A percentile compares a stretch with the other conserved stretches of the same genome.
Evolutionary conservation across 495 filamentous ascomycete species (phyloP).

Genomic region (Talaromyces proteolyticus): DNA sequence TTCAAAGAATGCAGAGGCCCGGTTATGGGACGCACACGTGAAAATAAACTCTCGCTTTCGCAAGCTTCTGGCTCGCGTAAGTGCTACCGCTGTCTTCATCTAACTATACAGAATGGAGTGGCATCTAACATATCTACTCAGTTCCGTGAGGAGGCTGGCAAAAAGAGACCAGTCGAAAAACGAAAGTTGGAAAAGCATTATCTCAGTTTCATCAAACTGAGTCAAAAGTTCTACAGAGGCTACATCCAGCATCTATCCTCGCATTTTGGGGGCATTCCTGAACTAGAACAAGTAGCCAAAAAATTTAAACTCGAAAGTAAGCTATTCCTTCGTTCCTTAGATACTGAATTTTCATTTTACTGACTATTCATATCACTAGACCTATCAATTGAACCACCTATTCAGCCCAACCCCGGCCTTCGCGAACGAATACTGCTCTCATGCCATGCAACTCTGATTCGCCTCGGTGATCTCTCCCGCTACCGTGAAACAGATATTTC

Average conservation of each 20-base stretch:
- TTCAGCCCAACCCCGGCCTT: conserved; percentile 39
- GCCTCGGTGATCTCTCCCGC: conserved; percentile 84
- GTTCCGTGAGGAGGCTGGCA: conserved; percentile 49
- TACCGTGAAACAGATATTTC: conserved; percentile 72
- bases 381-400: conserved; percentile 27
- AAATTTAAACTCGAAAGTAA: conserved; percentile 59
- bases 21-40: conserved; percentile 74
- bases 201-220: conserved; percentile 74
- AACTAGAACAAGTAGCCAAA: conserved; percentile 65
- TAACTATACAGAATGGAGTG: not conserved
- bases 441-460: conserved; percentile 79
- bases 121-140: conserved; percentile 14
- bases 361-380: conserved; percentile 26
- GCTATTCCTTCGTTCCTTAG: conserved; percentile 10
- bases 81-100: conserved; percentile 9
- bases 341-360: conserved; percentile 3
- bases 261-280: conserved; percentile 62
- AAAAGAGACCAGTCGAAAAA: conserved; percentile 63
- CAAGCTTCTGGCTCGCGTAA: conserved; percentile 49
- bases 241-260: conserved; percentile 75
- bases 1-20: conserved; percentile 54
- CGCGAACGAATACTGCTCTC: conserved; percentile 57
- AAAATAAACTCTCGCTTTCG: conserved; percentile 73
- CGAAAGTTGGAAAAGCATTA: conserved; percentile 79
- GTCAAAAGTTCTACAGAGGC: conserved; percentile 78